Percentiles rank a stretch among this genome's conserved stretches.
Evolutionary conservation across 805 yeast genomes (phyloP).

Genomic region (Diddensiella caesifluorescens): DNA sequence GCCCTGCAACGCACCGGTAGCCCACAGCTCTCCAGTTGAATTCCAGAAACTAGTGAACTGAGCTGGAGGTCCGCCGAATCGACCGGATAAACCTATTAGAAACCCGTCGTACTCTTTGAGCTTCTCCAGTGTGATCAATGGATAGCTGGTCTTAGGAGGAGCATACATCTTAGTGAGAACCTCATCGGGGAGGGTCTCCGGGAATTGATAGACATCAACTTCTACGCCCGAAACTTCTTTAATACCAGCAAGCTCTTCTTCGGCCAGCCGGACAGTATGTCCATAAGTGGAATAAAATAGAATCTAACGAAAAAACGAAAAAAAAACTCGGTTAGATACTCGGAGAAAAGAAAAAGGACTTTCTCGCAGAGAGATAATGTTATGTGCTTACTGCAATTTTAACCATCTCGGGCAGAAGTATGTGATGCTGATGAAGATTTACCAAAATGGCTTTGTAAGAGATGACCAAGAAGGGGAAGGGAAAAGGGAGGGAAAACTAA

Average conservation of each 20-base stretch:
- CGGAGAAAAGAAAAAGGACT: not conserved
- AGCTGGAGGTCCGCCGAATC: slow-evolving; percentile 70
- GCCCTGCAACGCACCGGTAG: slow-evolving; percentile 60
- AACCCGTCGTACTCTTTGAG: slow-evolving; percentile 64
- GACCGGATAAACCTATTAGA: slow-evolving; percentile 74
- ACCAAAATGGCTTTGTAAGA: not conserved
- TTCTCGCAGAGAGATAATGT: not conserved
- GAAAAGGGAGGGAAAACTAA: no score
- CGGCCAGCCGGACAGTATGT: slow-evolving; percentile 66
- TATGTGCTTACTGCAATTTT: not conserved
- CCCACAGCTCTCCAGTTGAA: slow-evolving; percentile 73
- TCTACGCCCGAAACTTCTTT: slow-evolving; percentile 54
- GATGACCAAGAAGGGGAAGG: no score
- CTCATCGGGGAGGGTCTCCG: slow-evolving; percentile 67
- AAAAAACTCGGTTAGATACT: not conserved
- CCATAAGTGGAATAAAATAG: slow-evolving; percentile 73
- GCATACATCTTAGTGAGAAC: slow-evolving; percentile 60
- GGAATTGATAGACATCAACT: slow-evolving; percentile 56
- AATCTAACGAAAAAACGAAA: slow-evolving; percentile 24
- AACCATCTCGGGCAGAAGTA: not conserved
- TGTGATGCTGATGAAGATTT: not conserved
- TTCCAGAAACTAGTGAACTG: slow-evolving; percentile 78
- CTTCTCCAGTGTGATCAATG: slow-evolving; percentile 49
- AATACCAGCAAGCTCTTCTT: slow-evolving; percentile 61
- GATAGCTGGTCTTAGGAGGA: slow-evolving; percentile 42